Base-by-base conservation (phyloP, 202 grass and related monocot species). In the Zizania palustris region DNA sequence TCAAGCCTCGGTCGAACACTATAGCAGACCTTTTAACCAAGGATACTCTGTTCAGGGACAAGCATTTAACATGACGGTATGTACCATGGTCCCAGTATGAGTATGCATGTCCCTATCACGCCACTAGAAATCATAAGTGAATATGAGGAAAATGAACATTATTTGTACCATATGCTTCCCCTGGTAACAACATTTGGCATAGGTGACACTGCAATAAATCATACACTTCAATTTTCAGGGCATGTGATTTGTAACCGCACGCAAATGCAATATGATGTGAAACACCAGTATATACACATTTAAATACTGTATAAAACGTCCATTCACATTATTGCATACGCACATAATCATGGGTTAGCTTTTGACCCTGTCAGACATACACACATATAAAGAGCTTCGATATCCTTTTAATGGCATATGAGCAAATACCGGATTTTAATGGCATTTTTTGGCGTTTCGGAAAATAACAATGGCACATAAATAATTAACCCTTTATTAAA, bases 151-250 rank as follows among this genome's bases (percentile, higher is more conserved):
- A 19, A 60, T 3, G 6, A 76, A 69, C 6, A 69, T 33, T 76
- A 14, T 57, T 68, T 78, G 11, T 65, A 63, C 28, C 19, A 76
- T 82, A 72, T 77, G 65, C 65, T 82, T 60, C 21, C 22, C 3
- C 20, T 44, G 57, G 11, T 73, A 36, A 19, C 3, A 6, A 44
- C 63, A 45, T 82, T 73, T 67, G 49, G 55, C 21, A 45, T 15
- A 28, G 14, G 11, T 64, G 59, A 11, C 6, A 45, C 36, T 42
- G 4, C 34, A 79, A 67, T 11, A 58, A 68, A 36, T 15, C 4
- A 46, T 73, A 65, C 43, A 66, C 6, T 73, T 63, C 39, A 45
- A 45, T 44, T 82, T 82, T 45, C 33, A 67, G n/a, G n/a, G 5
- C 8, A 74, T 16, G 41, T 60, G 9, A 56, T 80, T 50, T 5